A percentile compares a stretch with the other conserved stretches of the same genome.
These are phyloP conservation scores for Colletotrichum salicis DNA, from an alignment of 2,329 filamentous ascomycete genomes.

Conservation along the genomic window DNA sequence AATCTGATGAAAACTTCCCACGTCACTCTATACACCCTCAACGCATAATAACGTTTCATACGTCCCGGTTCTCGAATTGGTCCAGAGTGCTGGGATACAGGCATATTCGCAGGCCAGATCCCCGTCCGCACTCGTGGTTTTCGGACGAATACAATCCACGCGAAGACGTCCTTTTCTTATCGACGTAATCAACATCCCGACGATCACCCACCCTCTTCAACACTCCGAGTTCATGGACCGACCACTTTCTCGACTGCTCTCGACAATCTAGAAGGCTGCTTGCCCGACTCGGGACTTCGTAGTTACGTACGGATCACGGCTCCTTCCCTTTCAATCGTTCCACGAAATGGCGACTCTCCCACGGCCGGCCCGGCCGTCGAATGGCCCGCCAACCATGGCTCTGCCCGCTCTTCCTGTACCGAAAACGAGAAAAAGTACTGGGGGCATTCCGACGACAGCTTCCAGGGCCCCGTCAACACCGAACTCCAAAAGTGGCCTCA, in stretches of 20 bases:
- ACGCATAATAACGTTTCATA: slow-evolving; percentile 44
- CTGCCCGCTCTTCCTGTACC: slow-evolving; percentile 78
- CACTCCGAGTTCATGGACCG: slow-evolving; percentile 44
- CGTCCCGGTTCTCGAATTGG: slow-evolving; percentile 25
- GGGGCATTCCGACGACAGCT: slow-evolving; percentile 53
- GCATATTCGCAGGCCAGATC: slow-evolving; percentile 11
- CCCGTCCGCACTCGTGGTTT: slow-evolving; percentile 15
- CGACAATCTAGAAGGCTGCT: slow-evolving; percentile 26
- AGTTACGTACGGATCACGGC: slow-evolving; percentile 8
- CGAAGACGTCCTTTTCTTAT: slow-evolving; percentile 15
- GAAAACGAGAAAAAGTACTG: slow-evolving; percentile 77
- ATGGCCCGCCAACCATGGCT: slow-evolving; percentile 76
- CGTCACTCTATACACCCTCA: slow-evolving; percentile 27
- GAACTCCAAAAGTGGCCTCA: slow-evolving; percentile 68
- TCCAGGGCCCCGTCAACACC: slow-evolving; percentile 57
- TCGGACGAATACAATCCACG: slow-evolving; percentile 31
- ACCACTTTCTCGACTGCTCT: slow-evolving; percentile 34
- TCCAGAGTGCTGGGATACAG: slow-evolving; percentile 29
- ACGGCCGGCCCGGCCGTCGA: slow-evolving; percentile 72
- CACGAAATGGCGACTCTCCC: slow-evolving; percentile 69
- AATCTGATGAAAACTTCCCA: slow-evolving; percentile 33
- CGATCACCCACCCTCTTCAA: slow-evolving; percentile 11
- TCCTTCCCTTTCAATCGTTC: slow-evolving; percentile 27
- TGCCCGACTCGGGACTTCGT: slow-evolving; percentile 17
- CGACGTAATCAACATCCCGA: slow-evolving; percentile 27